Conservation (phyloP, 1,139 yeast genomes). For the Debaryomycetaceae sp. region DNA sequence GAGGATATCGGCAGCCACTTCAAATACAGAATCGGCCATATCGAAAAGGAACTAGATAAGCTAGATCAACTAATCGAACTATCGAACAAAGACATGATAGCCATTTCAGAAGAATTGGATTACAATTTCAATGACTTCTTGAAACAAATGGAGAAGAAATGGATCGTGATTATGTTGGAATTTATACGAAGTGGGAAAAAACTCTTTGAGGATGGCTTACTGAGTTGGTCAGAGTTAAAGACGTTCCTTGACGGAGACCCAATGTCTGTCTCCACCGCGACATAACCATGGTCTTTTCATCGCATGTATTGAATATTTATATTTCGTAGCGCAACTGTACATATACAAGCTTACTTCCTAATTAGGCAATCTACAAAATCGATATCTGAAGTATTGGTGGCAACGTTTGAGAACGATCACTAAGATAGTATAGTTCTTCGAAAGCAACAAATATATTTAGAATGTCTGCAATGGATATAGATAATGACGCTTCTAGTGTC, state of each 20-base stretch:
- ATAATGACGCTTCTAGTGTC: conserved; percentile 55
- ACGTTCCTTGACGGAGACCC: conserved; percentile 10
- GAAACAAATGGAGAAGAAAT: conserved; percentile 35
- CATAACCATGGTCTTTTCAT: neutral
- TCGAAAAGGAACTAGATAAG: conserved; percentile 41
- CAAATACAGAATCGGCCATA: conserved; percentile 28
- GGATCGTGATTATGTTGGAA: conserved; percentile 37
- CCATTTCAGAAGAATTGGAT: conserved; percentile 30
- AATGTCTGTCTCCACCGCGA: neutral
- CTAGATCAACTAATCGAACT: conserved; percentile 41
- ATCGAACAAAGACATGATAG: conserved; percentile 33
- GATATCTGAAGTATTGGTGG: neutral
- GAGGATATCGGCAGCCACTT: conserved; percentile 12
- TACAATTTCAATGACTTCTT: conserved; percentile 31
- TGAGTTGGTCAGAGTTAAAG: conserved; percentile 38
- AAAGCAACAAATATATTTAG: neutral
- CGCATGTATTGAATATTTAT: neutral
- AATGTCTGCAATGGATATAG: conserved; percentile 33
- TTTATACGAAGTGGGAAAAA: conserved; percentile 37
- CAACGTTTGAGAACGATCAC: neutral
- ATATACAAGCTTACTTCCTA: conserved; percentile 1
- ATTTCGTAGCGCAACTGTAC: neutral
- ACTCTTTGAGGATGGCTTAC: conserved; percentile 35
- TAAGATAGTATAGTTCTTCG: neutral
- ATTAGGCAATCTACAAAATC: conserved; percentile 1